Evolutionary conservation across 2,329 filamentous ascomycete species (phyloP).

Genomic region (Parasarocladium wereldwijsianum): DNA sequence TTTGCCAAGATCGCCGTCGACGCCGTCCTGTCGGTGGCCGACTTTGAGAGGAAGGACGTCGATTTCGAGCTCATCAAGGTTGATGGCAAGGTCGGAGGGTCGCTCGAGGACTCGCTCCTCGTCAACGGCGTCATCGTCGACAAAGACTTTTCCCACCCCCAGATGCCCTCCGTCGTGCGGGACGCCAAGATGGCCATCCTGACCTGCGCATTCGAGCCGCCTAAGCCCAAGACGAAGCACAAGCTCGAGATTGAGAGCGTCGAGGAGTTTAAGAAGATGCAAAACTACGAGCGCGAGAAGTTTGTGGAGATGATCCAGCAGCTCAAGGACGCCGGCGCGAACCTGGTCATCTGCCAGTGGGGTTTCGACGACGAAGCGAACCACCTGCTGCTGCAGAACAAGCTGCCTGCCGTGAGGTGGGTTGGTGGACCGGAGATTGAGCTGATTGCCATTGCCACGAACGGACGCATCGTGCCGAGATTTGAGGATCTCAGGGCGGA

Average conservation of each 20-base stretch:
- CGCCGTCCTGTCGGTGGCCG: slow-evolving; percentile 89
- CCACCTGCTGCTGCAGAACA: slow-evolving; percentile 89
- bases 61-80: slow-evolving; percentile 99
- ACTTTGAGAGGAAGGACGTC: slow-evolving; percentile 90
- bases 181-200: slow-evolving; percentile 97
- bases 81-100: slow-evolving; percentile 90
- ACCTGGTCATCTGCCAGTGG: slow-evolving; percentile 98
- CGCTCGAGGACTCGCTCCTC: slow-evolving; percentile 83
- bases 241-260: slow-evolving; percentile 95
- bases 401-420: slow-evolving; percentile 92
- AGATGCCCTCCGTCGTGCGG: slow-evolving; percentile 91
- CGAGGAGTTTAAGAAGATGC: slow-evolving; percentile 96
- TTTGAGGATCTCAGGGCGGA: slow-evolving; percentile 87
- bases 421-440: slow-evolving; percentile 97
- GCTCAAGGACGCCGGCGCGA: slow-evolving; percentile 94
- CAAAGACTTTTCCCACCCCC: slow-evolving; percentile 98
- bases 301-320: slow-evolving; percentile 98
- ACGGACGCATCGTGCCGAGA: slow-evolving; percentile 90
- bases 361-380: slow-evolving; percentile 99
- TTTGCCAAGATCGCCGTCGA: slow-evolving; percentile 96
- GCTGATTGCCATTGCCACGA: slow-evolving; percentile 95
- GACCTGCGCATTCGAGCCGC: slow-evolving; percentile 95
- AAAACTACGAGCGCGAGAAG: slow-evolving; percentile 90
- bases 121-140: slow-evolving; percentile 98
- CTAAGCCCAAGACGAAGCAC: slow-evolving; percentile 99